A percentile compares a stretch with the other conserved stretches of the same genome.
These are phyloP conservation scores for Aspergillus candidus DNA, from an alignment of 2,329 filamentous ascomycete genomes.

Conservation along the genomic window DNA sequence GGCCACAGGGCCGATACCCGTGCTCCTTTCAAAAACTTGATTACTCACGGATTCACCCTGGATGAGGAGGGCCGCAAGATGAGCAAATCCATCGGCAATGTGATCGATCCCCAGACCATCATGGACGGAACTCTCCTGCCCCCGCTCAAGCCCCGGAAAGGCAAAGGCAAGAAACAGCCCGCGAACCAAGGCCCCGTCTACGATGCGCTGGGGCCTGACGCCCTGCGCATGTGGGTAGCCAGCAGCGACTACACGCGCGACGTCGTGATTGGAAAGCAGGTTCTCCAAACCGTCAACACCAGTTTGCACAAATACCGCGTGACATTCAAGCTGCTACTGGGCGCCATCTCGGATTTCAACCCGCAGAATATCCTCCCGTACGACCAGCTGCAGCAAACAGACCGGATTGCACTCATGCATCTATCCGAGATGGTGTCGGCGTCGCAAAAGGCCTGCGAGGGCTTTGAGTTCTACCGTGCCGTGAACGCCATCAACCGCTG, in stretches of 20 bases:
- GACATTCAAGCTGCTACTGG: conserved; percentile 85
- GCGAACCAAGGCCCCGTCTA: conserved; percentile 40
- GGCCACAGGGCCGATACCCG: conserved; percentile 27
- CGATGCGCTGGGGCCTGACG: conserved; percentile 77
- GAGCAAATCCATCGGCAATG: conserved; percentile 95
- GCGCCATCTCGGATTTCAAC: conserved; percentile 58
- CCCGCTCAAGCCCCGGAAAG: conserved; percentile 59
- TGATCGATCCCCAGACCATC: conserved; percentile 72
- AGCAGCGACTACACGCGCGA: conserved; percentile 88
- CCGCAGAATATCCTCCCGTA: conserved; percentile 35
- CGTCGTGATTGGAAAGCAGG: conserved; percentile 70
- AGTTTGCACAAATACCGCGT: conserved; percentile 80
- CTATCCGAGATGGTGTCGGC: conserved; percentile 59
- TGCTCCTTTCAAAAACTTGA: conserved; percentile 79
- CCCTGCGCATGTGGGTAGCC: conserved; percentile 82
- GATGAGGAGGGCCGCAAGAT: conserved; percentile 92
- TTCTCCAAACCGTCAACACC: conserved; percentile 70
- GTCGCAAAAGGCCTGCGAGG: conserved; percentile 60
- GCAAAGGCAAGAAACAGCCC: conserved; percentile 42
- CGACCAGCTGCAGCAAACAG: conserved; percentile 53
- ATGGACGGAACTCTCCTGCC: conserved; percentile 77
- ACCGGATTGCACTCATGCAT: conserved; percentile 72
- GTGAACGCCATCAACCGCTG: conserved; percentile 70
- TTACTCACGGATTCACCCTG: conserved; percentile 92
- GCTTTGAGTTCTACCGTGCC: conserved; percentile 77